A percentile compares a stretch with the other conserved stretches of the same genome.
Evolutionary conservation across 2,329 filamentous ascomycete species (phyloP).

Genomic region (Alternaria postmessia): DNA sequence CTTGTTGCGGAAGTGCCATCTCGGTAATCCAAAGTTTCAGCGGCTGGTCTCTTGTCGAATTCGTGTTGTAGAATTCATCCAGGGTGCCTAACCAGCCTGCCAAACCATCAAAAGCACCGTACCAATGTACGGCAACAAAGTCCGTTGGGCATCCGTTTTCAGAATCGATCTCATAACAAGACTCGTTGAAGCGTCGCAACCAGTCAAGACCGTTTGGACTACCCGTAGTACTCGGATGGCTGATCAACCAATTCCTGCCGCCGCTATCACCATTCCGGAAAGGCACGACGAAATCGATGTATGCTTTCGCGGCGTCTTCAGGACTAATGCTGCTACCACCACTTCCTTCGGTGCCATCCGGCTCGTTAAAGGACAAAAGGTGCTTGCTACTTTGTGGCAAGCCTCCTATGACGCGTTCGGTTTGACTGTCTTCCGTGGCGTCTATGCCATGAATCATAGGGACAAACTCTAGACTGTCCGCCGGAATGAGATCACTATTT

Average conservation of each 20-base stretch:
- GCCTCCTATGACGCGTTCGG: constrained; percentile 66
- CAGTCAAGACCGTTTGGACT: constrained; percentile 69
- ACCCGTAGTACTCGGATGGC: constrained; percentile 74
- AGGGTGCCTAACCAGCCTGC: constrained; percentile 71
- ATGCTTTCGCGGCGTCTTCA: constrained; percentile 69
- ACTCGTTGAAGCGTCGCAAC: constrained; percentile 71
- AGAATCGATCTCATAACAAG: constrained; percentile 56
- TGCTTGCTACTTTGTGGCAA: constrained; percentile 69
- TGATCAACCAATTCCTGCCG: constrained; percentile 66
- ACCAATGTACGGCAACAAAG: constrained; percentile 63
- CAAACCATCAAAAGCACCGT: constrained; percentile 73
- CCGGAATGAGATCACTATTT: constrained; percentile 62
- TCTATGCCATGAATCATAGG: constrained; percentile 79
- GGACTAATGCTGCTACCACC: constrained; percentile 73
- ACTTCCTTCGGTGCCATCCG: constrained; percentile 65
- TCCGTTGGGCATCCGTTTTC: constrained; percentile 58
- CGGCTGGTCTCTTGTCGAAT: constrained; percentile 57
- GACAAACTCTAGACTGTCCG: constrained; percentile 71
- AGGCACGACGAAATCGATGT: constrained; percentile 76
- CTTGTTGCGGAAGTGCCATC: constrained; percentile 68
- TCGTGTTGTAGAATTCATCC: constrained; percentile 57
- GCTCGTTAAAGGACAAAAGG: constrained; percentile 81
- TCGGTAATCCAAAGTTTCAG: constrained; percentile 78
- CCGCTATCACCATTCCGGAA: constrained; percentile 62
- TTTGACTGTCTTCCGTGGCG: constrained; percentile 53